Evolutionary conservation across 176 grass and related monocot species (phyloP), one percentile per base, ranked within the genome.

Genomic region (Paspalum notatum): DNA sequence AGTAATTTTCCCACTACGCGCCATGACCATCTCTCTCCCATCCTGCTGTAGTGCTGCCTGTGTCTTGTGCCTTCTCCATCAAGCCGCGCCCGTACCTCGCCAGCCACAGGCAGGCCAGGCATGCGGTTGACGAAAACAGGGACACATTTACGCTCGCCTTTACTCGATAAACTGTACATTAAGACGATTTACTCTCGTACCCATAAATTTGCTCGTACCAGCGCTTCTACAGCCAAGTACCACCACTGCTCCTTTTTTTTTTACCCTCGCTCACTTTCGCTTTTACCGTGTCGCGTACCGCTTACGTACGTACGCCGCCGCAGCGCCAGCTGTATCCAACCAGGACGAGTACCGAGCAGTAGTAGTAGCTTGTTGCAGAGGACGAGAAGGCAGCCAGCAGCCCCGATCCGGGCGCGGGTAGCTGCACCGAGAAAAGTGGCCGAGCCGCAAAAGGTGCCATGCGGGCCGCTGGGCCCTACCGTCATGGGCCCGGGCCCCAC

Each of bases 261-360:
- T 55, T 56, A 38, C 44, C 25, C 20, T 46, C 6, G 0, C 42
- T 16, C 62, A 4, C 49, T 49, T 62, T 41, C 39, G 0, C 53
- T 32, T 8, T 84, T 88, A 78, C 75, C 68, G 80, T 79, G 80
- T 74, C 75, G 41, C 75, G 86, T 74, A 83, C 64, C 8, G 22
- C 53, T 60, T 4, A 4, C 4, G 0, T n/a, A 0, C 12, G 5
- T 42, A 11, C 5, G 2, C 0, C 7, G 44, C 44, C 8, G 4
- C 12, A 14, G 43, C 71, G 49, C 86, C 86, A 84, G 86, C 86
- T 88, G 86, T 22, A 12, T 12, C 75, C 75, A 74, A 42, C 76
- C 6, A 6, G 47, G 70, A n/a, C n/a, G n/a, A n/a, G n/a, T n/a
- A n/a, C n/a, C n/a, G n/a, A n/a, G n/a, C n/a, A n/a, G n/a, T n/a